Conservation (phyloP, 2,329 filamentous ascomycete species). For the Beauveria sp. region DNA sequence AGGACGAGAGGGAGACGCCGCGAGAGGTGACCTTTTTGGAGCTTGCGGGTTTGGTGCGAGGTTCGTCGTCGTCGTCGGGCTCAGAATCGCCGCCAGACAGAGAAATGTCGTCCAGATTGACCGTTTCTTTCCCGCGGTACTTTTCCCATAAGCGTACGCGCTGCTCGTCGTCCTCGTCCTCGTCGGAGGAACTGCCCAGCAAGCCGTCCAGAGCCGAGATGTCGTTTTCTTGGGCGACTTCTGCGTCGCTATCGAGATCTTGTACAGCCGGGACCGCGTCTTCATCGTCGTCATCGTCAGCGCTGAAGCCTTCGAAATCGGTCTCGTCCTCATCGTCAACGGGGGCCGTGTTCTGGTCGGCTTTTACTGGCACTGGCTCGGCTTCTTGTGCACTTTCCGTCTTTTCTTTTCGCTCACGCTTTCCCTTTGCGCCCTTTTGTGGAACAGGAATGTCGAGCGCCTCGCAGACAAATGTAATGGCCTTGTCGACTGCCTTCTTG, state of each 20-base stretch:
- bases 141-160: constrained; percentile 26
- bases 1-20: constrained; percentile 16
- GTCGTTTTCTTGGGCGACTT: constrained; percentile 26
- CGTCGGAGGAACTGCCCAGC: constrained; percentile 33
- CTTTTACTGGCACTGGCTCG: background rate
- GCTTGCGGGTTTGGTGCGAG: constrained; percentile 13
- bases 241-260: constrained; percentile 19
- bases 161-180: constrained; percentile 25
- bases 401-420: constrained; percentile 25
- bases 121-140: constrained; percentile 27
- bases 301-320: constrained; percentile 30
- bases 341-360: constrained; percentile 16
- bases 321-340: constrained; percentile 24
- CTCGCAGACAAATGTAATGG: constrained; percentile 40
- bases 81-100: constrained; percentile 24
- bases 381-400: constrained; percentile 18
- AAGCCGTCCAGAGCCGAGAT: constrained; percentile 37
- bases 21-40: constrained; percentile 13
- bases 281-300: constrained; percentile 21
- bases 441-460: constrained; percentile 41
- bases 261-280: constrained; percentile 8
- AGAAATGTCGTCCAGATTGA: constrained; percentile 33
- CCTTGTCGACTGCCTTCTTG: constrained; percentile 40
- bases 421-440: constrained; percentile 31
- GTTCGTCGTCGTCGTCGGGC: constrained; percentile 15